These are phyloP conservation scores for Biscutella laevigata DNA, from an alignment of 441 rosid species.

Conservation along the genomic window DNA sequence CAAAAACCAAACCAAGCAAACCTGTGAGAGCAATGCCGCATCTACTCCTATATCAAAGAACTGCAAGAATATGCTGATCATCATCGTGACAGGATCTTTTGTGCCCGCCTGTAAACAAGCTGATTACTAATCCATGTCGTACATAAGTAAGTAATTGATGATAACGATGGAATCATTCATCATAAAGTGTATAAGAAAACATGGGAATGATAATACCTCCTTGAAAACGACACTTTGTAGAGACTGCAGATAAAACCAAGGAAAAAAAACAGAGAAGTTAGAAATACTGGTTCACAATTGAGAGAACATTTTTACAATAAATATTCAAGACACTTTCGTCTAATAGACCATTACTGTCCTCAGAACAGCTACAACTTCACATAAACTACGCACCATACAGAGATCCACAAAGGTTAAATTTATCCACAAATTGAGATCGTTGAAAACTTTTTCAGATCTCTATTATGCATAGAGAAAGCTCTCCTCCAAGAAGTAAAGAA, in stretches of 20 bases:
- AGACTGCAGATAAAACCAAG: conserved; percentile 64
- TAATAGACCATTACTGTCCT: not conserved
- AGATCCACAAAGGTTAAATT: not conserved
- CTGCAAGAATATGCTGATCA: conserved; percentile 87
- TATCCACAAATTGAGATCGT: not conserved
- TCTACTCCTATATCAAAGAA: conserved; percentile 95
- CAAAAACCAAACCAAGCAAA: conserved; percentile 18
- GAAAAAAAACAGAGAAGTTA: conserved; percentile 16
- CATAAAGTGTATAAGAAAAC: not conserved
- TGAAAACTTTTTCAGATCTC: not conserved
- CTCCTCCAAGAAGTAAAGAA: not conserved
- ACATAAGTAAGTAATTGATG: conserved; percentile 9
- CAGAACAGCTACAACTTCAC: not conserved
- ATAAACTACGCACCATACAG: not conserved
- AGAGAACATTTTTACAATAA: not conserved
- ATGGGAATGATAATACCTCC: conserved; percentile 51
- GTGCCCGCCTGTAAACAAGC: conserved; percentile 78
- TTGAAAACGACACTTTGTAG: conserved; percentile 97
- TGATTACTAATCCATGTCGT: conserved; percentile 14
- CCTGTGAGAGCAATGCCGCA: conserved; percentile 93
- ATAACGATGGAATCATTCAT: conserved; percentile 11
- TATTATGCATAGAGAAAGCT: conserved; percentile 4
- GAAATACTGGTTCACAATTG: not conserved
- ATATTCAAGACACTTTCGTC: not conserved
- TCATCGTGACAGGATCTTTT: conserved; percentile 94